Base-by-base conservation (phyloP, 345 rosid species). In the Camelina hispida region DNA sequence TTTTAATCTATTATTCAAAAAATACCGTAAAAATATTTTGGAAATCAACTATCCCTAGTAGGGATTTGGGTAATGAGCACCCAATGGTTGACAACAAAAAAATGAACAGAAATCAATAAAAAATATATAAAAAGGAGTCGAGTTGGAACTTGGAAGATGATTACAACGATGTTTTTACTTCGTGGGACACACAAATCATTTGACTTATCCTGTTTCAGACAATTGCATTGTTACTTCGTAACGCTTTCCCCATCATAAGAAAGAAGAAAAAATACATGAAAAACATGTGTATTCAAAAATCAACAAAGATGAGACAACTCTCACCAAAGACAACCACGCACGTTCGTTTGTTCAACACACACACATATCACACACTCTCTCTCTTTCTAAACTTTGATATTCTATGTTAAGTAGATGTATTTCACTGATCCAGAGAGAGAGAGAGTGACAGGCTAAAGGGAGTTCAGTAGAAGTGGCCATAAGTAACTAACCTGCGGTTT, bases 321-420 rank as follows among this genome's bases (percentile, higher is more conserved):
- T 67, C 61, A 67, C 64, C 51, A 54, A 55, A 62, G 64, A 76
- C 79, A 76, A 76, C 43, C 70, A 69, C 75, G 58, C 79, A 69
- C 79, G 70, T 76, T 69, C 43, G 58, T 53, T 32, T 53, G 40
- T 69, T 30, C 55, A 69, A 43, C 47, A 67, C 61, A 58, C 65
- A 18, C 55, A 30, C 50, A 47, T 47, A 42, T 22, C 2, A 14
- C 62, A 57, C 48, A 28, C 40, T 42, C 69, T 25, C 62, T 70
- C 48, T 52, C 42, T 52, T 35, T 62, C 73, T 42, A 48, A 35
- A 23, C 68, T 59, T 66, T 74, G 53, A 58, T 48, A 74, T 58
- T 16, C 59, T 51, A 68, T 9, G 66, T 64, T 44, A 38, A 57
- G 73, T 9, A 68, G 63, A 30, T 42, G 56, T 48, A 60, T 68